Evolutionary conservation across 78 protist genomes (phyloP).

Genomic region (Dictyostelium intermedium): DNA sequence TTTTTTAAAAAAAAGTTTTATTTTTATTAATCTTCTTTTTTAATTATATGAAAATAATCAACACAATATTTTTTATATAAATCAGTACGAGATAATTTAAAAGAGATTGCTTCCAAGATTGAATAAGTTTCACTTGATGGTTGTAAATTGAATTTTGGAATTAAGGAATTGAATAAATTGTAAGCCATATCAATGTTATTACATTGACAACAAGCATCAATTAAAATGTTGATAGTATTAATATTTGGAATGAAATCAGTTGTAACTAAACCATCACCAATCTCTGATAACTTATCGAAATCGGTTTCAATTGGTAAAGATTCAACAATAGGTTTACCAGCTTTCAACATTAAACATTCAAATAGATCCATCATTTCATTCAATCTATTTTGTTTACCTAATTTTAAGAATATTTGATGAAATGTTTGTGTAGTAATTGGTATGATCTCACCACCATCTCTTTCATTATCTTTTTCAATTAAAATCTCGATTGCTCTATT

Average conservation of each 20-base stretch:
- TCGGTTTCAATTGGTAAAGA: conserved; percentile 16
- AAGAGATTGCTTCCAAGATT: conserved; percentile 40
- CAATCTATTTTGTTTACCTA: background rate
- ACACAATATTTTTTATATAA: conserved; percentile 38
- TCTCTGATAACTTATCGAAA: background rate
- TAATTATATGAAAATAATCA: conserved; percentile 40
- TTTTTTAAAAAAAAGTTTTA: no score
- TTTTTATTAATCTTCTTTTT: background rate
- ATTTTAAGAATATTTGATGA: background rate
- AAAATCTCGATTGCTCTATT: background rate
- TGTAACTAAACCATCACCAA: background rate
- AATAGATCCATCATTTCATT: conserved; percentile 14
- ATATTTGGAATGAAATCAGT: conserved; percentile 37
- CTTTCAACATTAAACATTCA: background rate
- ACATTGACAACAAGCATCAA: conserved; percentile 11
- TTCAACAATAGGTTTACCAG: conserved; percentile 36
- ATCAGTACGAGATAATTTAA: conserved; percentile 6
- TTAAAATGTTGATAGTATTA: conserved; percentile 22
- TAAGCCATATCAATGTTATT: conserved; percentile 27
- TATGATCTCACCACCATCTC: background rate
- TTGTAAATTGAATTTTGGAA: background rate
- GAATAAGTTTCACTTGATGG: conserved; percentile 50
- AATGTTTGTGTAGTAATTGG: conserved; percentile 29
- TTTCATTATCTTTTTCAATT: background rate
- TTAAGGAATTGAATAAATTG: background rate